phyloP scores from a whole-genome alignment of 1,284 basidiomycete species.

The Heterobasidion parviporum region DNA sequence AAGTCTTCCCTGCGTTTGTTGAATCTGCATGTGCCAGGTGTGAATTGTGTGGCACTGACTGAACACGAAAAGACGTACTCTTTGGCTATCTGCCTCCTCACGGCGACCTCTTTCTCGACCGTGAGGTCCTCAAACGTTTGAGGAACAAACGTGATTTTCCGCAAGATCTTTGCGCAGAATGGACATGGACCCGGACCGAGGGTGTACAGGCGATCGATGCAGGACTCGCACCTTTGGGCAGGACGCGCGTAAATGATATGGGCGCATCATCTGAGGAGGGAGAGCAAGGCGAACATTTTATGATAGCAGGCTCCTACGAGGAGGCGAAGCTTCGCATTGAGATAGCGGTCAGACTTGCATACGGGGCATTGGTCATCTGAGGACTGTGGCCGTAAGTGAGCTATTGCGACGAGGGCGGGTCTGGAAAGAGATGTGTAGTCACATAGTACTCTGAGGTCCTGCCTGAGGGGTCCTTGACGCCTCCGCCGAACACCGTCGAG shows the following conservation, averaged over 20 bases:
- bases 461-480: conserved; percentile 76
- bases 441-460: conserved; percentile 73
- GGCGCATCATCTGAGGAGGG: background rate
- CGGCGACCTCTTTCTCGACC: conserved; percentile 94
- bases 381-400: conserved; percentile 41
- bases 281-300: conserved; percentile 68
- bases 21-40: conserved; percentile 48
- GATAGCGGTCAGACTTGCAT: conserved; percentile 93
- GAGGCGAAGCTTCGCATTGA: conserved; percentile 90
- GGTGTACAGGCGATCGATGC: conserved; percentile 94
- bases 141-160: conserved; percentile 90
- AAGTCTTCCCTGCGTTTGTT: conserved; percentile 95
- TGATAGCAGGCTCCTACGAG: conserved; percentile 97
- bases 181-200: conserved; percentile 97
- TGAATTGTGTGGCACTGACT: background rate
- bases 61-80: conserved; percentile 36
- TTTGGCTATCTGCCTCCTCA: conserved; percentile 82
- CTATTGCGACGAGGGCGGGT: background rate
- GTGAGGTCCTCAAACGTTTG: conserved; percentile 96
- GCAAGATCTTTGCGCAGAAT: conserved; percentile 81
- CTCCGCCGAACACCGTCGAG: conserved; percentile 64
- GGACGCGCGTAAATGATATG: background rate
- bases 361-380: conserved; percentile 95
- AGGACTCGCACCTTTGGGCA: conserved; percentile 82
- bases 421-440: conserved; percentile 19